Base-by-base conservation (phyloP, 2,329 filamentous ascomycete species). In the Diaporthe ilicicola region DNA sequence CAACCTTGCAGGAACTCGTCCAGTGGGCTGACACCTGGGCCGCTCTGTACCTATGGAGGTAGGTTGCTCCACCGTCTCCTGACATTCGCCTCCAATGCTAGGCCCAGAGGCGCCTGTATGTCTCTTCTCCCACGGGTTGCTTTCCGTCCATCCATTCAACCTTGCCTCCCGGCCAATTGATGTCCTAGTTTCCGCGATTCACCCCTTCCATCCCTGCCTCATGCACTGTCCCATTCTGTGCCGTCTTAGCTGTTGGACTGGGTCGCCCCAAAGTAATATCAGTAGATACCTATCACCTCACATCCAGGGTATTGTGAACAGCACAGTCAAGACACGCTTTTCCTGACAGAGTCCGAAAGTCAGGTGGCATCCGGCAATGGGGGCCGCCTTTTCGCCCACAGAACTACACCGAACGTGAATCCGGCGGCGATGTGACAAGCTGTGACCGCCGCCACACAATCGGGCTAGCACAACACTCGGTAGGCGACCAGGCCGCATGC, bases 51-150 rank as follows among this genome's bases (percentile, higher is more conserved):
- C n/a, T n/a, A n/a, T n/a, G n/a, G n/a, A n/a, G n/a, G n/a, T n/a
- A 19, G 37, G 44, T 64, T 64, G 44, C 44, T n/a, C 59, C 59
- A 64, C 44, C 44, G n/a, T 50, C 59, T 64, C 59, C 59, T 64
- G 59, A 64, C 15, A 48, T 50, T 44, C n/a, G 27, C 59, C 29
- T 24, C 42, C 59, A 48, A 12, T 2, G 4, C 6, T 29, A 24
- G 17, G 44, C 59, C 59, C 7, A 17, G 27, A 9, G n/a, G 22
- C 13, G 10, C 19, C 5, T 24, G 27, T 27, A 22, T 48, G 24
- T 19, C n/a, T 13, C 19, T 7, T 64, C 13, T 5, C 19, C 29
- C 1, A 2, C n/a, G 3, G 37, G 3, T 24, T 3, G 2, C 13
- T n/a, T 17, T 32, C 6, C 12, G 32, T 1, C 2, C 2, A n/a